phyloP scores from a whole-genome alignment of 2,329 filamentous ascomycete genomes.

The Colletotrichum nymphaeae region DNA sequence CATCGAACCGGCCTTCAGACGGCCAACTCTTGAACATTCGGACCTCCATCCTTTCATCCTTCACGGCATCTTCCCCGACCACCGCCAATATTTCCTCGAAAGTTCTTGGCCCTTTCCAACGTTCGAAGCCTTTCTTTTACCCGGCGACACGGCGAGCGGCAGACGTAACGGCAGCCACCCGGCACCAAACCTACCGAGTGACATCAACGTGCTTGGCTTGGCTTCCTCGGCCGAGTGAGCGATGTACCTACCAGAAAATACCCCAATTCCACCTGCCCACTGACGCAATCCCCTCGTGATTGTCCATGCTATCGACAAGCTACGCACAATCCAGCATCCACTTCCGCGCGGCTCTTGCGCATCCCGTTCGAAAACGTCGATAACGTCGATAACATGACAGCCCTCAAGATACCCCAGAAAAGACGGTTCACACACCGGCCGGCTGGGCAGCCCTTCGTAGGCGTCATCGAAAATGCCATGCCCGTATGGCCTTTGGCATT shows the following conservation, averaged over 20 bases:
- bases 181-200: constrained; percentile 6
- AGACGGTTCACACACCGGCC: background rate
- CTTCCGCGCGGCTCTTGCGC: constrained; percentile 21
- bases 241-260: background rate
- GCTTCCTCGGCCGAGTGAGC: background rate
- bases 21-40: background rate
- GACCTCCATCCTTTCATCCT: background rate
- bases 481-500: background rate
- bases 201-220: constrained; percentile 32
- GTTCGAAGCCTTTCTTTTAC: background rate
- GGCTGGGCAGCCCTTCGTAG: constrained; percentile 20
- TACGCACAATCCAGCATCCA: background rate
- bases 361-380: constrained; percentile 20
- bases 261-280: background rate
- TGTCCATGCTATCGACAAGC: background rate
- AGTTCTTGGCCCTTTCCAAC: background rate
- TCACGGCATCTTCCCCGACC: constrained; percentile 2
- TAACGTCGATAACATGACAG: background rate
- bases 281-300: constrained; percentile 21
- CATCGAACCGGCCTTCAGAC: background rate
- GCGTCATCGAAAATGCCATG: constrained; percentile 26
- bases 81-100: constrained; percentile 5
- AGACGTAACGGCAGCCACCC: constrained; percentile 20
- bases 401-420: background rate
- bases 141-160: constrained; percentile 9